phyloP scores from a whole-genome alignment of 257 asterid genomes.

The Salvia splendens region DNA sequence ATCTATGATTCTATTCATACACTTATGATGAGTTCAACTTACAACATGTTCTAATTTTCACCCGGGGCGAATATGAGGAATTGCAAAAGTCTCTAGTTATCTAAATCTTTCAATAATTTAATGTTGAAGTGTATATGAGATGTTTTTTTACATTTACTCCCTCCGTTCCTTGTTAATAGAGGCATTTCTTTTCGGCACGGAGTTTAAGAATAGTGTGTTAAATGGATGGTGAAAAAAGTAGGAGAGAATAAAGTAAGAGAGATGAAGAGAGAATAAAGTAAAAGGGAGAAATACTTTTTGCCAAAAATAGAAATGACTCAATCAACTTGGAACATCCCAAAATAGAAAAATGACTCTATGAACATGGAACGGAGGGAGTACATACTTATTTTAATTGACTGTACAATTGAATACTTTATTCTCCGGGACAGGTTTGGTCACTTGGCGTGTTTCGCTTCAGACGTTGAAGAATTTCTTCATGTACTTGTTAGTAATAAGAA shows the following conservation, averaged over 20 bases:
- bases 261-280: too few relatives aligned
- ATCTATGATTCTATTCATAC: slow-evolving; percentile 7
- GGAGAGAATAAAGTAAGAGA: too few relatives aligned
- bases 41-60: slow-evolving; percentile 8
- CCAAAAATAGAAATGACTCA: too few relatives aligned
- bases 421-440: slow-evolving; percentile 80
- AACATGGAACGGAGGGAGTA: too few relatives aligned
- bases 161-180: too few relatives aligned
- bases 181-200: too few relatives aligned
- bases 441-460: slow-evolving; percentile 84
- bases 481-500: slow-evolving; percentile 55
- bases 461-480: slow-evolving; percentile 67
- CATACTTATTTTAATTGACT: slow-evolving; percentile 16
- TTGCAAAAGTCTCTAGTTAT: slow-evolving; percentile 3
- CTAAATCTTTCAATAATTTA: slow-evolving; percentile 1
- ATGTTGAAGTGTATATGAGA: slow-evolving; percentile 8
- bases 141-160: slow-evolving; percentile 16
- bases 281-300: too few relatives aligned
- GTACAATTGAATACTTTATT: slow-evolving; percentile 25
- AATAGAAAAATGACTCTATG: too few relatives aligned
- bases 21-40: slow-evolving; percentile 16
- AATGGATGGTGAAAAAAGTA: too few relatives aligned
- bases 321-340: too few relatives aligned
- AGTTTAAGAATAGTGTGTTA: too few relatives aligned
- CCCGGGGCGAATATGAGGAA: slow-evolving; percentile 13